These are phyloP conservation scores for Incumbomyces delicatus DNA, from an alignment of 2,329 filamentous ascomycete genomes.

Conservation along the genomic window DNA sequence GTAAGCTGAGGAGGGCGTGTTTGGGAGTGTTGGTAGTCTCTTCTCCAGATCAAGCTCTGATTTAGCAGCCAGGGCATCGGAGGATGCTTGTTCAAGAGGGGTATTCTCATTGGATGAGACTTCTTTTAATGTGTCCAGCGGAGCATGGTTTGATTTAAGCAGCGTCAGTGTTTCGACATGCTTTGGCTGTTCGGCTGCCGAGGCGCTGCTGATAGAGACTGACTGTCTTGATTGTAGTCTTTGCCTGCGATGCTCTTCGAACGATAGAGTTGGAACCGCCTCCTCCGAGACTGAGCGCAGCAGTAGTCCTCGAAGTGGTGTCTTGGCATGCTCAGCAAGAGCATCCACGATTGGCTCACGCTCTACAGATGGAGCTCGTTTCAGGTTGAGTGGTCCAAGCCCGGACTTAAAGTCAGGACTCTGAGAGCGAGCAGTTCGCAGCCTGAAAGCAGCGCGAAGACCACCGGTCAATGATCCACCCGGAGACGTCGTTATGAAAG, in stretches of 20 bases:
- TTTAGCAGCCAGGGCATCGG: constrained; percentile 20
- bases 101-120: constrained; percentile 18
- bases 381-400: neutral
- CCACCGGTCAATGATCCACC: neutral
- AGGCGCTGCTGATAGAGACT: constrained; percentile 21
- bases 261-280: constrained; percentile 20
- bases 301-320: neutral
- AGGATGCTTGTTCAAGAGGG: constrained; percentile 14
- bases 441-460: constrained; percentile 4
- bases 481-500: neutral
- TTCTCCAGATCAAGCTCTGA: constrained; percentile 26
- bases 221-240: constrained; percentile 22
- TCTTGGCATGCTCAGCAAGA: neutral
- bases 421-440: constrained; percentile 5
- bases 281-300: constrained; percentile 1
- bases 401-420: neutral
- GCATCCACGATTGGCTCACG: neutral
- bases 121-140: constrained; percentile 20
- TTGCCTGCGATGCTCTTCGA: constrained; percentile 30
- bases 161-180: neutral
- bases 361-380: constrained; percentile 1
- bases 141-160: constrained; percentile 12
- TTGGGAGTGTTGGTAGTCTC: constrained; percentile 36
- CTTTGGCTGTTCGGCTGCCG: constrained; percentile 18
- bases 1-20: constrained; percentile 35